phyloP scores from a whole-genome alignment of 129 eudicot genomes.

The Pseudognaphalium luteoalbum region DNA sequence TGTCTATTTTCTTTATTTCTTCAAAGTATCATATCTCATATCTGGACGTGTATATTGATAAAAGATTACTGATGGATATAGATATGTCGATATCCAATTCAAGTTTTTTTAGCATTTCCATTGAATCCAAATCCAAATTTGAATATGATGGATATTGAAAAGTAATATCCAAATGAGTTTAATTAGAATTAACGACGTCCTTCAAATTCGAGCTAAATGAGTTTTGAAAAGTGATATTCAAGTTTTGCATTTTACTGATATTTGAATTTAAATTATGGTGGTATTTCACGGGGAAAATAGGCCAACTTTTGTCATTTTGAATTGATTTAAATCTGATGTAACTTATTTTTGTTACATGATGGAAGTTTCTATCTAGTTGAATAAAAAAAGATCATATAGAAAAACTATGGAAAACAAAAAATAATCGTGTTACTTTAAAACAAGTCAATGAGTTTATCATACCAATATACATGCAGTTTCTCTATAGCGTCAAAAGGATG shows the following conservation, averaged over 20 bases:
- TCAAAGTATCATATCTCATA: neutral
- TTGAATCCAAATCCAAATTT: neutral
- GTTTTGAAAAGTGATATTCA: neutral
- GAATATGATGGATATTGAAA: neutral
- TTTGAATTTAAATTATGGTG: neutral
- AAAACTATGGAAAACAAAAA: too few relatives aligned
- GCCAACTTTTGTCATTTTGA: neutral
- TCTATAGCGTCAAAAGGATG: too few relatives aligned
- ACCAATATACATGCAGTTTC: too few relatives aligned
- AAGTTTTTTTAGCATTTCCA: neutral
- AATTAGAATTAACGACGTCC: neutral
- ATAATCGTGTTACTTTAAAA: too few relatives aligned
- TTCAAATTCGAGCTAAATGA: neutral
- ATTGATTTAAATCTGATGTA: neutral
- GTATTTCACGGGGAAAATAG: neutral
- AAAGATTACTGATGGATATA: neutral
- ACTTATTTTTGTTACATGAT: too few relatives aligned
- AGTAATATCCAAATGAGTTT: too few relatives aligned
- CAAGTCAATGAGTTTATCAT: too few relatives aligned
- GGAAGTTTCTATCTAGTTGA: neutral
- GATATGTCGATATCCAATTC: neutral
- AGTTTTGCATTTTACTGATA: neutral
- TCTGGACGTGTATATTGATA: neutral
- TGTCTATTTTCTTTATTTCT: neutral
- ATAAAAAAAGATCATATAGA: too few relatives aligned